Evolutionary conservation across 768 basidiomycete genomes (phyloP).

Genomic region (Tulasnella sp.): DNA sequence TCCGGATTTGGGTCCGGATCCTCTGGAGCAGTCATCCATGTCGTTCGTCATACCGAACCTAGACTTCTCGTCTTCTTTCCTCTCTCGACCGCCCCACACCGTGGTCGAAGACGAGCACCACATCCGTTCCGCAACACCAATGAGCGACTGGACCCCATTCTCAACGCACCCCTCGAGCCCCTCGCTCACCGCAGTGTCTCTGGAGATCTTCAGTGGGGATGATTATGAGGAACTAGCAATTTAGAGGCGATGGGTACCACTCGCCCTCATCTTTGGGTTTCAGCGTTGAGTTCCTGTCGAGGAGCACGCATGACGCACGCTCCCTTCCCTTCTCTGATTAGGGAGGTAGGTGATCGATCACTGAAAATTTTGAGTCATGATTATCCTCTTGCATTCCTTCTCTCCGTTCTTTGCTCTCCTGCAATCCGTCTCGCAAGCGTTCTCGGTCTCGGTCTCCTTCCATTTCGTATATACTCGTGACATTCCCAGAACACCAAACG

Average conservation of each 20-base stretch:
- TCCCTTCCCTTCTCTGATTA: too few species aligned
- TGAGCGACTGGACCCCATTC: neutral
- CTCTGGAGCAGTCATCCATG: constrained; percentile 42
- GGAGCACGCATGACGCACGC: neutral
- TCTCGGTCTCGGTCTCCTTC: too few species aligned
- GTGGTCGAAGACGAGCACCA: neutral
- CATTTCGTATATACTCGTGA: too few species aligned
- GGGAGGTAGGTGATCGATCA: too few species aligned
- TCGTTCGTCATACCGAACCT: constrained; percentile 70
- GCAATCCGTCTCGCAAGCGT: too few species aligned
- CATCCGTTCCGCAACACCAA: neutral
- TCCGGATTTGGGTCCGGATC: constrained; percentile 18
- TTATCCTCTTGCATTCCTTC: too few species aligned
- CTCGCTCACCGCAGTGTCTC: neutral
- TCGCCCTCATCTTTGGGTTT: neutral
- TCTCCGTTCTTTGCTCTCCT: too few species aligned
- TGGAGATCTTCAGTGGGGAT: neutral
- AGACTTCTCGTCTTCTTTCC: constrained; percentile 51
- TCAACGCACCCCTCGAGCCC: neutral
- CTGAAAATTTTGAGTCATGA: too few species aligned
- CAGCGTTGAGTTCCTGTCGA: constrained; percentile 7
- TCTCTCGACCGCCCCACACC: constrained; percentile 18
- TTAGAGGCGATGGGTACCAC: neutral
- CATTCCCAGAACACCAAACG: too few species aligned
- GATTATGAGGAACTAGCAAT: neutral